phyloP scores from a whole-genome alignment of 1,139 yeast species.

The Zygoascus hellenicus region DNA sequence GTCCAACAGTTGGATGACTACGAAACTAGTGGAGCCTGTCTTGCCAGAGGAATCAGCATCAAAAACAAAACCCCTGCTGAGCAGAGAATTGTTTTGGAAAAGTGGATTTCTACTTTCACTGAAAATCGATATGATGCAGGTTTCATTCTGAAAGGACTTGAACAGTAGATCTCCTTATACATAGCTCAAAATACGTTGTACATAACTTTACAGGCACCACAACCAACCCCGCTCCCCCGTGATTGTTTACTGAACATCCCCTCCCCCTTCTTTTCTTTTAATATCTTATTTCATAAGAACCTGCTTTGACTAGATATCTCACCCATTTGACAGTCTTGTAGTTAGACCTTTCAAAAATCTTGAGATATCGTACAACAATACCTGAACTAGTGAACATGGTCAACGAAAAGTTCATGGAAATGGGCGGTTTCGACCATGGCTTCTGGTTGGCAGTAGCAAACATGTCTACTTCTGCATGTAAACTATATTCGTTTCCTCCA shows the following conservation, averaged over 20 bases:
- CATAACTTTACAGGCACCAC: no score
- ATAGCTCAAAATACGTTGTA: no score
- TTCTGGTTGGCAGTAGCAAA: conserved; percentile 31
- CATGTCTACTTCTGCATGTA: conserved; percentile 48
- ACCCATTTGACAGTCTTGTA: conserved; percentile 85
- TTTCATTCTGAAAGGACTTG: conserved; percentile 14
- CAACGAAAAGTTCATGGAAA: conserved; percentile 60
- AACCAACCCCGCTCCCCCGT: no score
- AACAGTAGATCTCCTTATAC: no score
- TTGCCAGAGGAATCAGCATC: conserved; percentile 26
- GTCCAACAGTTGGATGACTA: conserved; percentile 24
- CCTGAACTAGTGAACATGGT: conserved; percentile 81
- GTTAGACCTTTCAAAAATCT: conserved; percentile 58
- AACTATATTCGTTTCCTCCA: conserved; percentile 58
- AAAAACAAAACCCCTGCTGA: conserved; percentile 10
- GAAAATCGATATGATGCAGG: conserved; percentile 25
- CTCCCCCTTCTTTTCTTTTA: not conserved
- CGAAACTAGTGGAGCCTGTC: conserved; percentile 29
- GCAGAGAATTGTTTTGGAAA: conserved; percentile 16
- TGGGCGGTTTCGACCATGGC: conserved; percentile 72
- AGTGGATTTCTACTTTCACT: conserved; percentile 23
- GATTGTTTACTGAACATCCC: no score
- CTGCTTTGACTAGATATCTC: conserved; percentile 66
- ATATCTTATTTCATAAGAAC: conserved; percentile 66
- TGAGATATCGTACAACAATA: conserved; percentile 63